Base-by-base conservation (phyloP, 306 rosid species). In the Cajanus cajan region DNA sequence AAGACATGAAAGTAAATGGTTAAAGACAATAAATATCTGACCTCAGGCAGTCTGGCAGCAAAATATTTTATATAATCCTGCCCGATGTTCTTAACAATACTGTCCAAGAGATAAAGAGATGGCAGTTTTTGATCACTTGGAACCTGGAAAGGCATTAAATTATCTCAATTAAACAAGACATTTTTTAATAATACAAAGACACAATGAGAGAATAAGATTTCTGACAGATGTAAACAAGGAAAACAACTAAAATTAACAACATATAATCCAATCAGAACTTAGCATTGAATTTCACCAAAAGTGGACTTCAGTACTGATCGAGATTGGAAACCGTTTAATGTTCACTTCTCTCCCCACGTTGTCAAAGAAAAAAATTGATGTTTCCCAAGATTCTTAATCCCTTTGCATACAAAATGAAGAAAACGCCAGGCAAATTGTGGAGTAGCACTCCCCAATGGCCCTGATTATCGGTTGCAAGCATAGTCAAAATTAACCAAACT, bases 71-170 rank as follows among this genome's bases (percentile, higher is more conserved):
- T 96, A 83, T 96, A 96, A 76, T 96, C 98, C 80, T 94, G 87
- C 70, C 99, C 96, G 2, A 96, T 93, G 89, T 96, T 96, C 96
- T 96, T 96, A 40, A 96, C 99, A 72, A 96, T 96, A 86, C 99
- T 96, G 90, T 96, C 99, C 76, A 96, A 82, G 77, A 96, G 98
- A 88, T 96, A 96, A 73, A 96, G 99, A 21, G 99, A 93, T 6
- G 99, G 99, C 58, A 96, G 90, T 90, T 96, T 96, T 78, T 93
- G 98, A 15, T 96, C 99, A 73, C 86, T 90, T 43, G 98, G 89
- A 82, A 96, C 99, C 98, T 96, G 96, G 59, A 91, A 84, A 84
- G 57, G 68, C 74, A 79, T 43, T 45, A 61, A 74, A 54, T 50
- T 9, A 11, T 78, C 85, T 73, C 77, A 83, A 71, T 55, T 66